These are phyloP conservation scores for Rhodotorula sp. DNA, from an alignment of 1,284 basidiomycete genomes.

Conservation along the genomic window DNA sequence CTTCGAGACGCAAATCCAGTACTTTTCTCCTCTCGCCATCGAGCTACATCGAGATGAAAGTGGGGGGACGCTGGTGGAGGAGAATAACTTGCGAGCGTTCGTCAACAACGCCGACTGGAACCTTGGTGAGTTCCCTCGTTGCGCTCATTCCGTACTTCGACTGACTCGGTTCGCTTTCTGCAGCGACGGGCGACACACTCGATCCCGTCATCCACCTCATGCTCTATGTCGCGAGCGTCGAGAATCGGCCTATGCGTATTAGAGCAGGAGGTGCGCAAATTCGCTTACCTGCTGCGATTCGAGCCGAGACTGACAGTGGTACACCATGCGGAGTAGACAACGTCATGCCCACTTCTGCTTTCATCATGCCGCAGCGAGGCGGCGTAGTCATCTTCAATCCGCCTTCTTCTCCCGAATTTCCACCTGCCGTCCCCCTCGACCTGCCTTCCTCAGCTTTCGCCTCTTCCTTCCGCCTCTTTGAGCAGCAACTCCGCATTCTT, in stretches of 20 bases:
- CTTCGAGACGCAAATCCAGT: slow-evolving; percentile 89
- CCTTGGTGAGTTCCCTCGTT: slow-evolving; percentile 60
- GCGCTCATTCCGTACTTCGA: not conserved
- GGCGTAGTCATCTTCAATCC: slow-evolving; percentile 80
- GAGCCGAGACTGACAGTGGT: too few relatives aligned
- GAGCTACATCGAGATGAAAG: slow-evolving; percentile 49
- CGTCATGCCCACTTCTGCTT: slow-evolving; percentile 59
- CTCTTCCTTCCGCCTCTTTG: slow-evolving; percentile 67
- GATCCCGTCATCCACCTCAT: slow-evolving; percentile 92
- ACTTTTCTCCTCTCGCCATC: slow-evolving; percentile 84
- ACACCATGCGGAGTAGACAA: slow-evolving; percentile 49
- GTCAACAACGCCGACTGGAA: slow-evolving; percentile 96
- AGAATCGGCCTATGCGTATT: slow-evolving; percentile 68
- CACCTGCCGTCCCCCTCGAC: slow-evolving; percentile 38
- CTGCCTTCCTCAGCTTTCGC: slow-evolving; percentile 52
- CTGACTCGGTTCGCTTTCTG: not conserved
- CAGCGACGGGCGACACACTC: slow-evolving; percentile 76
- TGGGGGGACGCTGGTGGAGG: slow-evolving; percentile 60
- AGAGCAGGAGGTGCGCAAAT: slow-evolving; percentile 57
- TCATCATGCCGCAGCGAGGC: slow-evolving; percentile 94
- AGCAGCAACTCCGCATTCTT: slow-evolving; percentile 68
- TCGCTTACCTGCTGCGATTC: not conserved
- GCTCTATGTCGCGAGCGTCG: slow-evolving; percentile 75
- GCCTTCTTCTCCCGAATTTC: slow-evolving; percentile 52
- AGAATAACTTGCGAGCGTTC: slow-evolving; percentile 82